Evolutionary conservation across 345 rosid genomes (phyloP), one percentile per base, ranked within the genome.

Genomic region (Dipteronia dyeriana): DNA sequence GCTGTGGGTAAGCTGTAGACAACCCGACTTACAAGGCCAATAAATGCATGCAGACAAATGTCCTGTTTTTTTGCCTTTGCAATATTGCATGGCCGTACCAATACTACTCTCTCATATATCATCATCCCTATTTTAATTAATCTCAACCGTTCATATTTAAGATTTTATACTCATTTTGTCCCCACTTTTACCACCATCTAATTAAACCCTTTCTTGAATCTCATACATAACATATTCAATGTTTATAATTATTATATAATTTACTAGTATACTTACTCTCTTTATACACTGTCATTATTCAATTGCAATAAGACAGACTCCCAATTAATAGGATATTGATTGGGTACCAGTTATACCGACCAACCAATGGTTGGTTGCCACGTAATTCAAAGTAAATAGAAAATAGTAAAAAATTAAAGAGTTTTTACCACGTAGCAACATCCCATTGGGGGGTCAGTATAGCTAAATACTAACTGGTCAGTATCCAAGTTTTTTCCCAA

Each of bases 31-130:
- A 3, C 29, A 49, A 41, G 47, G 53, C 34, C 47, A 70, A 75
- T 75, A 29, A 75, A 75, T 75, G 77, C 77, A 49, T 49, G 62
- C 63, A 63, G 70, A 74, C 16, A 19, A n/a, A 63, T 74, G 62
- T 23, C 38, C 31, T 6, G 29, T 13, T 60, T 7, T 49, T n/a
- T 43, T 53, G n/a, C 1, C 39, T 65, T 65, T 65, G 22, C 68
- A 64, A 5, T 13, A 1, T 5, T 57, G 75, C 63, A 59, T 59
- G 53, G 54, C 38, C 56, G 25, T 41, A 6, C 26, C 39, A 49
- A 31, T 31, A 31, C 5, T 14, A 49, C 20, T 41, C 67, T 60
- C 9, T 41, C 10, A 54, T 49, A 34, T 49, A 49, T 73, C 76
- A 59, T 41, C 38, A 23, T 73, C 41, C 76, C 76, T 7, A 4